Conservation (phyloP, 306 rosid genomes). For the Cucumis melo region DNA sequence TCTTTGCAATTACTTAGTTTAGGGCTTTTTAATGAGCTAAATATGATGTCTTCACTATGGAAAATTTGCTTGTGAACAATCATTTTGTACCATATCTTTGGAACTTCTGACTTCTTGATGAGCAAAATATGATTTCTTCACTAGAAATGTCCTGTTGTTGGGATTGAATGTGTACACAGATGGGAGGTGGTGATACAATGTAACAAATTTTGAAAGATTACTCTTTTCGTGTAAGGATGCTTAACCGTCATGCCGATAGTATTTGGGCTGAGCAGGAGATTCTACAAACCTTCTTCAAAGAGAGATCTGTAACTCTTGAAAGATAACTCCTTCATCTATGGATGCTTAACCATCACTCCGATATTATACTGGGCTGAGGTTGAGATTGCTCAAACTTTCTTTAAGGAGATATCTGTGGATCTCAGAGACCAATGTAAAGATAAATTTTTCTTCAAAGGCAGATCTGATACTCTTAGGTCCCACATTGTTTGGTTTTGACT, state of each 20-base stretch:
- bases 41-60: not conserved
- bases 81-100: not conserved
- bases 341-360: not conserved
- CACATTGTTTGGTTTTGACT: not conserved
- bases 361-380: not conserved
- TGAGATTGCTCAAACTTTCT: not conserved
- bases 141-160: not conserved
- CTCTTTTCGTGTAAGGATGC: not conserved
- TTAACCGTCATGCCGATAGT: not conserved
- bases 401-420: not conserved
- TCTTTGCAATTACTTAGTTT: not conserved
- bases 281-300: not conserved
- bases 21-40: not conserved
- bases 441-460: not conserved
- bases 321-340: not conserved
- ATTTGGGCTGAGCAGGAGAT: not conserved
- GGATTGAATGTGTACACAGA: not conserved
- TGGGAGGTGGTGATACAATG: not conserved
- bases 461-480: not conserved
- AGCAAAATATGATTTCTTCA: not conserved
- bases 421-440: not conserved
- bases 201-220: not conserved
- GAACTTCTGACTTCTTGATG: not conserved
- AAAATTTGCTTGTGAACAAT: not conserved
- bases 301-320: not conserved